Evolutionary conservation across 139 green algal genomes (phyloP).

Genomic region (Penium margaritaceum): DNA sequence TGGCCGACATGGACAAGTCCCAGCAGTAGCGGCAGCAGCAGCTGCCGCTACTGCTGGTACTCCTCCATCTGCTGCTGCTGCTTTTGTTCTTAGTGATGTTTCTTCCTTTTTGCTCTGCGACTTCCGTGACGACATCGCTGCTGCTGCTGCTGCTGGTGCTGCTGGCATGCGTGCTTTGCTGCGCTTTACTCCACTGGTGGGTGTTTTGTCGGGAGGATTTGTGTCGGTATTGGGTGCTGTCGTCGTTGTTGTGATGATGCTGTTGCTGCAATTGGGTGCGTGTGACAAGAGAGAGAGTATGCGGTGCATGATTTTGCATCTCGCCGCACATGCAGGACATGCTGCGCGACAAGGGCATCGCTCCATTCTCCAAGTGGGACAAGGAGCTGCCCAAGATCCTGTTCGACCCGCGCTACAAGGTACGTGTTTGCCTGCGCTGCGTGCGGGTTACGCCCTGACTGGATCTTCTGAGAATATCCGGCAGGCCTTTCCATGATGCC

Average conservation of each 20-base stretch:
- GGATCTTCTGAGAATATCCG: no score
- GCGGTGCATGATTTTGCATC: neutral
- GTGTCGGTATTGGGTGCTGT: neutral
- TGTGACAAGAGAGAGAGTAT: neutral
- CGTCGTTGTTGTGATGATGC: neutral
- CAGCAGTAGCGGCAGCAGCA: no score
- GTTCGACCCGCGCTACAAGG: conserved; percentile 43
- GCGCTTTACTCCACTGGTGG: neutral
- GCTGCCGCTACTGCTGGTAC: no score
- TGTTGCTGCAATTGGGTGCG: neutral
- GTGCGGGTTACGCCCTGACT: neutral
- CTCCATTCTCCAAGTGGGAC: conserved; percentile 48
- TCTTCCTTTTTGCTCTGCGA: no score
- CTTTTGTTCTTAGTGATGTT: no score
- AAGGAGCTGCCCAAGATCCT: conserved; percentile 49
- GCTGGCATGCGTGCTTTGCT: neutral
- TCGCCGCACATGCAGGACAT: conserved; percentile 33
- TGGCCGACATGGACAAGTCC: no score
- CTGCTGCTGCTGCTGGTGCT: neutral
- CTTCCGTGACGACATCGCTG: no score
- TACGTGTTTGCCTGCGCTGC: neutral
- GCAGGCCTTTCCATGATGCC: neutral
- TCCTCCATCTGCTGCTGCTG: no score
- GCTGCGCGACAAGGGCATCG: conserved; percentile 44
- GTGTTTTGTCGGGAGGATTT: neutral